phyloP scores from a whole-genome alignment of 345 rosid genomes.

The Raphanus raphanistrum region DNA sequence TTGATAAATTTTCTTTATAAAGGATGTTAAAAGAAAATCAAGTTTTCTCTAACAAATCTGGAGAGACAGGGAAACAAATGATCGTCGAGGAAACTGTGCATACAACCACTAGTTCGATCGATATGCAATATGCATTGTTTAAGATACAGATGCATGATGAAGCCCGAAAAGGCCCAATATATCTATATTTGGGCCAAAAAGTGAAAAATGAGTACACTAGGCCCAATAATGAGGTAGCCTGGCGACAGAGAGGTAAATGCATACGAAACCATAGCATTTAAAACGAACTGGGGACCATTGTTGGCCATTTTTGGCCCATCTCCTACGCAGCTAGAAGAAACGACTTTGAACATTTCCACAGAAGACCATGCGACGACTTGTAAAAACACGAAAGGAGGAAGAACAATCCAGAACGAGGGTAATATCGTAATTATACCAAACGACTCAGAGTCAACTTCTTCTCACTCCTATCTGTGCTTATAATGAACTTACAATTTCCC shows the following conservation, averaged over 20 bases:
- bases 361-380: conserved; percentile 29
- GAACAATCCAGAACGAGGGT: neutral
- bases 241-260: neutral
- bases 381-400: neutral
- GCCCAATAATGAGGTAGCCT: neutral
- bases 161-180: neutral
- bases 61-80: neutral
- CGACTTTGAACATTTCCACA: conserved; percentile 32
- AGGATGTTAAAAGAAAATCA: neutral
- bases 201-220: neutral
- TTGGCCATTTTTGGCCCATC: neutral
- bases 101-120: conserved; percentile 4
- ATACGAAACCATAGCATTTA: conserved; percentile 10
- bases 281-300: neutral
- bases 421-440: conserved; percentile 20
- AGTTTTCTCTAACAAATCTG: neutral
- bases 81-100: neutral
- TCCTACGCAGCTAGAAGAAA: neutral
- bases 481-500: neutral
- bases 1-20: no score
- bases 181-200: neutral
- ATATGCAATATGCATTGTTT: no score
- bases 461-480: conserved; percentile 8
- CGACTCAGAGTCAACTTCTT: conserved; percentile 14
- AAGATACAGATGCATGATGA: no score